Evolutionary conservation across 2,329 filamentous ascomycete genomes (phyloP).

Genomic region (Microcera coccophila): DNA sequence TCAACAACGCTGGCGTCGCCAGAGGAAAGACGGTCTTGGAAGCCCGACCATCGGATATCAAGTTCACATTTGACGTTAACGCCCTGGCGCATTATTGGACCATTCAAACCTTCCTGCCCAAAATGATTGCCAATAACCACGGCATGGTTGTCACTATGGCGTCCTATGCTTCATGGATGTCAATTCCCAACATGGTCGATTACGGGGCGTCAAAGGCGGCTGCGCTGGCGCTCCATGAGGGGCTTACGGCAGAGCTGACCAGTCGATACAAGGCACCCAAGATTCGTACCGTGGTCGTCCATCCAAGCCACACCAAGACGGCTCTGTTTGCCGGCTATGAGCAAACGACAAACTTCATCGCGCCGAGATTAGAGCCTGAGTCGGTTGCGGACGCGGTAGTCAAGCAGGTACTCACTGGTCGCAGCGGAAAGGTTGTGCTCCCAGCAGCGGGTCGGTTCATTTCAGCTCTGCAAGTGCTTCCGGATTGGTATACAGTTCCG

Average conservation of each 20-base stretch:
- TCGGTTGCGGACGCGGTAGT: conserved; percentile 46
- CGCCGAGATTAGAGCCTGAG: conserved; percentile 37
- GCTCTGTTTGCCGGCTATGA: conserved; percentile 47
- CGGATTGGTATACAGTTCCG: conserved; percentile 59
- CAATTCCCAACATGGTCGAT: conserved; percentile 62
- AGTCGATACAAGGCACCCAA: conserved; percentile 59
- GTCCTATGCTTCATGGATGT: conserved; percentile 57
- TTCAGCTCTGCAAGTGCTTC: conserved; percentile 47
- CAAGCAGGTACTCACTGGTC: conserved; percentile 45
- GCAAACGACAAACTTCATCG: conserved; percentile 41
- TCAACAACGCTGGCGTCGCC: conserved; percentile 68
- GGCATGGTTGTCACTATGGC: conserved; percentile 71
- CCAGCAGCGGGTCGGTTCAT: conserved; percentile 39
- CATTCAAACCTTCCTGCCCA: conserved; percentile 63
- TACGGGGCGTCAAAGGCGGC: conserved; percentile 66
- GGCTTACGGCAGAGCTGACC: conserved; percentile 53
- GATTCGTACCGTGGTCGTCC: conserved; percentile 64
- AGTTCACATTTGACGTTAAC: conserved; percentile 69
- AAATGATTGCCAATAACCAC: conserved; percentile 61
- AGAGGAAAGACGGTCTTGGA: conserved; percentile 60
- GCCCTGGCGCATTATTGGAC: conserved; percentile 63
- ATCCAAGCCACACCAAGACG: conserved; percentile 44
- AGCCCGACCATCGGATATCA: conserved; percentile 53
- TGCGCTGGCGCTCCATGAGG: conserved; percentile 65
- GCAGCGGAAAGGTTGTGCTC: conserved; percentile 46